Base-by-base conservation (phyloP, 2,329 filamentous ascomycete genomes). In the Thermoascus crustaceus region DNA sequence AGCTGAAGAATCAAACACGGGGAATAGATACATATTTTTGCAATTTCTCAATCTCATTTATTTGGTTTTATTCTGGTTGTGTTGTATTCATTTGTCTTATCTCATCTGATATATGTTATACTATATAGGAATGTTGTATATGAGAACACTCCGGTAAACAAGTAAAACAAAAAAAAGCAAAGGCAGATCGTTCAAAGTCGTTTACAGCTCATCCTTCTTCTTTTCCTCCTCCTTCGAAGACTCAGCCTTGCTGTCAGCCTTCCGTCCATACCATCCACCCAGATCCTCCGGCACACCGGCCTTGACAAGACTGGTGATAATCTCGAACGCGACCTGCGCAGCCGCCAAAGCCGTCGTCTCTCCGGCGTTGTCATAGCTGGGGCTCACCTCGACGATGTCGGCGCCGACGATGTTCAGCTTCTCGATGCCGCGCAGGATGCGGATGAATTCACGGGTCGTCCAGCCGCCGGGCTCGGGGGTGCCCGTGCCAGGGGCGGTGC, bases 381-480 rank as follows among this genome's bases (percentile, higher is more conserved):
- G 87, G 27, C 81, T 78, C 6, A 93, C 85, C 68, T 94, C 88
- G 4, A 95, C 88, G 32, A 94, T 76, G 61, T 94, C 88, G 0
- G 86, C 88, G 1, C 86, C 88, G 3, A 94, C 84, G 3, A 94
- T 65, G 54, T 94, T 94, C 56, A 94, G 58, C 43, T 60, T 75
- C 64, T 94, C 87, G 26, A 94, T 74, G 0, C 85, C 86, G 20
- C 86, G 70, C 55, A 94, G 61, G 39, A 94, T 85, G 8, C 82
- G 71, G 44, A 94, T 89, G 48, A 94, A 68, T 67, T 94, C 88
- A 34, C 87, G 71, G 13, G 83, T 93, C 4, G 85, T 91, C 87
- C 87, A 94, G 23, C 87, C 87, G 38, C 88, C 87, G 0, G 86
- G 82, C 66, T 94, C 87, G 0, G 87, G 87, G 0, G 87, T 94